Base-by-base conservation (phyloP, 306 rosid species). In the Cucumis hystrix region DNA sequence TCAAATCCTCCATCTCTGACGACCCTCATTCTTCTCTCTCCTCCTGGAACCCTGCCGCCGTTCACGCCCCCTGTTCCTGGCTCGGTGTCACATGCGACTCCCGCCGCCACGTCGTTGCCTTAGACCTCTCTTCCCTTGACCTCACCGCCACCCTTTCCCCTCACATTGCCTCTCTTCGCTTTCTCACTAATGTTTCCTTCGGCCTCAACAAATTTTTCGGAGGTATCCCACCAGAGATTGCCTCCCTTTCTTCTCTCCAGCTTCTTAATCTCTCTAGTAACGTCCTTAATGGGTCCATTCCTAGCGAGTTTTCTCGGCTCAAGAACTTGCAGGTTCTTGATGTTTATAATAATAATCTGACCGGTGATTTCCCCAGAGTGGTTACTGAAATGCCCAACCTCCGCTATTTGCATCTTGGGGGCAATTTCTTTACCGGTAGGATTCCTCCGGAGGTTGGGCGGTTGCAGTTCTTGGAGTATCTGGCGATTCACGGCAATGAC, bases 401-500 rank as follows among this genome's bases (percentile, higher is more conserved):
- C 41, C 96, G 89, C 8, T 91, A 93, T 77, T 82, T 93, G 82
- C 97, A 93, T 73, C 89, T 93, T 43, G 98, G 98, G 0, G 98
- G 98, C 0, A 93, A 91, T 86, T 91, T 83, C 79, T 93, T 93
- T 78, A 8, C 80, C 21, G 98, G 98, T 39, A 78, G 74, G 84
- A 91, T 93, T 86, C 98, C 98, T 5, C 74, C 85, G 17, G 92
- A 89, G 86, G 86, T 86, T 30, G 97, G 97, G 39, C 52, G n/a
- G 3, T 91, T 85, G 91, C 73, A 78, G 15, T 78, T 58, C 28
- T 82, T 93, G 12, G 86, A 91, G 84, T 89, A 89, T 67, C 73
- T 93, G 23, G 98, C 97, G 3, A 79, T 93, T n/a, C 92, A 97
- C 40, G 98, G 98, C 4, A 93, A 93, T 72, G 97, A 84, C 66